phyloP scores from a whole-genome alignment of 23 red algal genomes.

The Gracilariopsis chorda region DNA sequence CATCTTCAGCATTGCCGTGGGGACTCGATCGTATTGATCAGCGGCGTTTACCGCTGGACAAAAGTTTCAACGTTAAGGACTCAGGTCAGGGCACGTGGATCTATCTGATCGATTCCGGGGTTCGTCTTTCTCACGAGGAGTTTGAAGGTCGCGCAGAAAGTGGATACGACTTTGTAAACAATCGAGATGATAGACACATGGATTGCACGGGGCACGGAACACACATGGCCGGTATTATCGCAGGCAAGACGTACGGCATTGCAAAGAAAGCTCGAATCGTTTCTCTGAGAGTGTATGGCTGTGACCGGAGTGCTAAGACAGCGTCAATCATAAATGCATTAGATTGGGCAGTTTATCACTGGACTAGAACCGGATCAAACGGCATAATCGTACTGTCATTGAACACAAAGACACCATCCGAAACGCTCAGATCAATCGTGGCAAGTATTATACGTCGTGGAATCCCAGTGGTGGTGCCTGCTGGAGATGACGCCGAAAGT shows the following conservation, averaged over 20 bases:
- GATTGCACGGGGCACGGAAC: conserved; percentile 90
- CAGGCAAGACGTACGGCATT: conserved; percentile 56
- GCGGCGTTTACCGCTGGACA: conserved; percentile 46
- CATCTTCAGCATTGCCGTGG: conserved; percentile 55
- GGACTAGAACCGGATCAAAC: background rate
- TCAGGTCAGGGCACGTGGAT: conserved; percentile 47
- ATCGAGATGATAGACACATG: background rate
- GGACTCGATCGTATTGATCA: conserved; percentile 81
- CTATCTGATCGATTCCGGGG: conserved; percentile 77
- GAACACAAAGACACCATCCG: background rate
- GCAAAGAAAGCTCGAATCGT: conserved; percentile 41
- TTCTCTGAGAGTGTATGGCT: conserved; percentile 51
- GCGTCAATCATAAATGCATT: conserved; percentile 23
- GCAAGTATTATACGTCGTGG: background rate
- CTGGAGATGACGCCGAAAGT: conserved; percentile 29
- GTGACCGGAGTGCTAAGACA: conserved; percentile 30
- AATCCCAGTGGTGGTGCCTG: conserved; percentile 29
- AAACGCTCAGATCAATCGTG: conserved; percentile 16
- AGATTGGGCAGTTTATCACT: conserved; percentile 34
- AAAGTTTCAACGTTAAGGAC: conserved; percentile 12
- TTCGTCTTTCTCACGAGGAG: conserved; percentile 51
- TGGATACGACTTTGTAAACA: conserved; percentile 65
- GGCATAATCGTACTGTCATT: conserved; percentile 11
- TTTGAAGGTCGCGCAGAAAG: conserved; percentile 54
- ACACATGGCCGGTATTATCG: conserved; percentile 57